Evolutionary conservation across 192 early-diverging fungal species (phyloP).

Genomic region (Coemansia sp.): DNA sequence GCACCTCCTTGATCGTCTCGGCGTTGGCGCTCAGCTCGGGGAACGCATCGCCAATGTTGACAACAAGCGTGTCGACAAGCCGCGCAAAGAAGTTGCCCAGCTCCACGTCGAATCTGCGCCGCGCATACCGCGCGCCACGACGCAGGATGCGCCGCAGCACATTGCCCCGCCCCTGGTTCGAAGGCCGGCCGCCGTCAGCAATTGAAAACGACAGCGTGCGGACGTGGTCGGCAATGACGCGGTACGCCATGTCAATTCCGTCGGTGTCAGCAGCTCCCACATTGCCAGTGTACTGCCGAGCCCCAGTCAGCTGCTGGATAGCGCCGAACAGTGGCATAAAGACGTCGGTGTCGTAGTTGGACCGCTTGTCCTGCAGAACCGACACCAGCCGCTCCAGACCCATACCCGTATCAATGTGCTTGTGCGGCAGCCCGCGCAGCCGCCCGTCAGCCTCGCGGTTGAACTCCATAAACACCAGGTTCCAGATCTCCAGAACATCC

Average conservation of each 20-base stretch:
- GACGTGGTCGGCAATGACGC: slow-evolving; percentile 97
- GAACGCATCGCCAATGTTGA: slow-evolving; percentile 88
- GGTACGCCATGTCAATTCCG: slow-evolving; percentile 97
- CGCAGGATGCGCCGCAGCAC: slow-evolving; percentile 95
- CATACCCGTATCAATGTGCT: slow-evolving; percentile 98
- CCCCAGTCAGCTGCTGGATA: slow-evolving; percentile 88
- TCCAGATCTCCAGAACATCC: slow-evolving; percentile 98
- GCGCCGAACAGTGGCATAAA: slow-evolving; percentile 79
- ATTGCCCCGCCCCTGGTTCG: slow-evolving; percentile 98
- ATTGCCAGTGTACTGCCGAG: slow-evolving; percentile 80
- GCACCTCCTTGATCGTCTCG: slow-evolving; percentile 87
- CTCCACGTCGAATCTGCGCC: slow-evolving; percentile 86
- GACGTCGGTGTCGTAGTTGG: slow-evolving; percentile 98
- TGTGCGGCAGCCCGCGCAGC: slow-evolving; percentile 86
- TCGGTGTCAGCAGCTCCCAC: slow-evolving; percentile 89
- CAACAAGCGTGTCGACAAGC: slow-evolving; percentile 90
- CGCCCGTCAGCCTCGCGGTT: slow-evolving; percentile 92
- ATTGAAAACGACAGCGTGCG: slow-evolving; percentile 97
- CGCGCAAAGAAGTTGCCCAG: slow-evolving; percentile 93
- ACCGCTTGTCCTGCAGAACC: slow-evolving; percentile 88
- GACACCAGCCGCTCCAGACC: slow-evolving; percentile 95
- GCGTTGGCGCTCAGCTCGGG: slow-evolving; percentile 83
- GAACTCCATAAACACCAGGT: slow-evolving; percentile 99
- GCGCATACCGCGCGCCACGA: slow-evolving; percentile 91
- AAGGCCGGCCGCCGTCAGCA: slow-evolving; percentile 92